Evolutionary conservation across 768 basidiomycete genomes (phyloP).

Genomic region (Sporobolomyces roseus): DNA sequence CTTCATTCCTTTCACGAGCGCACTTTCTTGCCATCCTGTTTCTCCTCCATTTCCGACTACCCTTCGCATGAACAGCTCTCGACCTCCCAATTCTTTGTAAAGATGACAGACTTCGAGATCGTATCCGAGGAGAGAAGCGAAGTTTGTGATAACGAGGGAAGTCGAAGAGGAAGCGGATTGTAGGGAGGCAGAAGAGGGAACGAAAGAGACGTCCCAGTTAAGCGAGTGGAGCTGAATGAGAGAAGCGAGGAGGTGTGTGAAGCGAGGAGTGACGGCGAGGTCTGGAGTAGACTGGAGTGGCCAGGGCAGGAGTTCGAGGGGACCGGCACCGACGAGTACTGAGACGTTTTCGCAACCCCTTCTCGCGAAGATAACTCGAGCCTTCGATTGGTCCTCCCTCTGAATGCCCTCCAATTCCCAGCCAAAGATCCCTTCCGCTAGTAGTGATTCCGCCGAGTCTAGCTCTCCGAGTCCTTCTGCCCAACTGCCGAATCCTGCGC

Average conservation of each 20-base stretch:
- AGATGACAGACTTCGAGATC: conserved; percentile 27
- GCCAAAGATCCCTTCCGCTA: conserved; percentile 17
- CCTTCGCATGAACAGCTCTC: conserved; percentile 35
- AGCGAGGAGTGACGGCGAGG: conserved; percentile 24
- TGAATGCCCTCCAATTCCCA: conserved; percentile 2
- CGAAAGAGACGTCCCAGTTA: conserved; percentile 30
- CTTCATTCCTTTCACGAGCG: conserved; percentile 16
- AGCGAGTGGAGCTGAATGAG: conserved; percentile 34
- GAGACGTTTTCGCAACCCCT: background rate
- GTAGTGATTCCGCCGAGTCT: background rate
- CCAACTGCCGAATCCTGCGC: conserved; percentile 8
- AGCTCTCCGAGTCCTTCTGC: background rate
- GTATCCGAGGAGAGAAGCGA: conserved; percentile 28
- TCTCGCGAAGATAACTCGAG: conserved; percentile 11
- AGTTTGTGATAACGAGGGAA: conserved; percentile 20
- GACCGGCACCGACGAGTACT: conserved; percentile 16
- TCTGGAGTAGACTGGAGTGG: background rate
- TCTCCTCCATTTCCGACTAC: conserved; percentile 23
- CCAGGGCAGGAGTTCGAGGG: conserved; percentile 9
- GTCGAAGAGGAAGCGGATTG: conserved; percentile 30
- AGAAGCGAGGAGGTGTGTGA: conserved; percentile 30
- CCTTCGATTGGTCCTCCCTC: background rate
- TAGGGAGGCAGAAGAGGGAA: conserved; percentile 8
- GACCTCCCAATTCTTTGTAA: conserved; percentile 35
- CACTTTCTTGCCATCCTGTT: conserved; percentile 19